Percentiles rank a stretch among this genome's conserved stretches.
Conservation (phyloP, 2,329 filamentous ascomycete species). For the Fusarium chuoi region DNA sequence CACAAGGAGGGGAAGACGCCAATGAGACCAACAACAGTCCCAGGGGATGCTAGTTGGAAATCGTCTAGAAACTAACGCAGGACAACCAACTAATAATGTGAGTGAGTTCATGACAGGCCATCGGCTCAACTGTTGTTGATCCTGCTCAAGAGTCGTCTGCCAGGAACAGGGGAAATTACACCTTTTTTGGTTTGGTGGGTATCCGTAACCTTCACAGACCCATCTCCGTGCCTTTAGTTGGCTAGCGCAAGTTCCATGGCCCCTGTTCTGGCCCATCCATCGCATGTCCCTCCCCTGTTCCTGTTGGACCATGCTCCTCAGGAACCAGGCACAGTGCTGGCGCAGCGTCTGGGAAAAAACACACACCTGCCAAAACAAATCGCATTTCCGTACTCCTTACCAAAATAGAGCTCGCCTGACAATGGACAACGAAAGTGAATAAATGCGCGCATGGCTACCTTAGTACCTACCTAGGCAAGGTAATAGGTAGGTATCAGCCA, state of each 20-base stretch:
- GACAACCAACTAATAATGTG: not conserved
- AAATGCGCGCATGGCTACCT: not conserved
- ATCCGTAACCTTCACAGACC: not conserved
- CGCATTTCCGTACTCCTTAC: not conserved
- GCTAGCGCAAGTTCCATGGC: not conserved
- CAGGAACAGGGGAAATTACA: constrained; percentile 33
- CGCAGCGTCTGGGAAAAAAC: not conserved
- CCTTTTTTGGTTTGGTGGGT: constrained; percentile 9
- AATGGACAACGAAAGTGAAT: not conserved
- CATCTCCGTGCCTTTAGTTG: constrained; percentile 18
- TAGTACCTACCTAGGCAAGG: not conserved
- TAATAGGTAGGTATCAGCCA: not conserved
- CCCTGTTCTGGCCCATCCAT: constrained; percentile 21
- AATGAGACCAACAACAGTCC: constrained; percentile 15
- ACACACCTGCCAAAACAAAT: constrained; percentile 30
- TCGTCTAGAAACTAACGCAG: not conserved
- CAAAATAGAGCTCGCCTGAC: not conserved
- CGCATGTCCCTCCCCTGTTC: constrained; percentile 11
- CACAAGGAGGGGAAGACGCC: not conserved
- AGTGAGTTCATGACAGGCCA: constrained; percentile 3
- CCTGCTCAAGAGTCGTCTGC: constrained; percentile 4
- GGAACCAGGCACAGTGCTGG: constrained; percentile 1
- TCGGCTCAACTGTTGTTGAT: not conserved
- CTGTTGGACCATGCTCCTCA: constrained; percentile 16
- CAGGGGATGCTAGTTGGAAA: constrained; percentile 8